phyloP scores from a whole-genome alignment of 805 yeast genomes.

The Candida boleticola region DNA sequence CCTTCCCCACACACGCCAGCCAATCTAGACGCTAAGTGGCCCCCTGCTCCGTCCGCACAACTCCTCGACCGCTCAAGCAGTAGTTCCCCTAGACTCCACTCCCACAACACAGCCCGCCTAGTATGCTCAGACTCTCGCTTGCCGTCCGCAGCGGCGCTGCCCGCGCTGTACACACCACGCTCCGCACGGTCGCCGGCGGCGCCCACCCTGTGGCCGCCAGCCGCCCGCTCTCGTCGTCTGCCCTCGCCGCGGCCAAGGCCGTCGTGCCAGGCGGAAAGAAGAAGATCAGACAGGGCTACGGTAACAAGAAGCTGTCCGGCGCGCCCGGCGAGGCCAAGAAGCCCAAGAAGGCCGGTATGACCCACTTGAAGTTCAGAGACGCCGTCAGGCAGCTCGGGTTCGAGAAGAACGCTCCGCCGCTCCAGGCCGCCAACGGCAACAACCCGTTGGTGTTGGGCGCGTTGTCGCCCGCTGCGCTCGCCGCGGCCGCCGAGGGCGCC shows the following conservation, averaged over 20 bases:
- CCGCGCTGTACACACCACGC: not conserved
- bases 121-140: conserved; percentile 1
- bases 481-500: not conserved
- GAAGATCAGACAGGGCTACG: conserved; percentile 21
- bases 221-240: conserved; percentile 11
- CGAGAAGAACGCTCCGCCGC: conserved; percentile 30
- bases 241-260: conserved; percentile 13
- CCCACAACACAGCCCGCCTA: no score
- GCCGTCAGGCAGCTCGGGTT: conserved; percentile 34
- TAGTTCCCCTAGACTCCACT: no score
- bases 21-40: no score
- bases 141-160: no score
- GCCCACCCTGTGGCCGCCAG: not conserved
- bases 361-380: conserved; percentile 37
- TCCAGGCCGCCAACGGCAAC: not conserved
- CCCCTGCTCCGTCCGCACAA: no score
- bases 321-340: conserved; percentile 13
- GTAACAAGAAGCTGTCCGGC: conserved; percentile 10
- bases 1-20: no score
- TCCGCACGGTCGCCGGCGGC: not conserved
- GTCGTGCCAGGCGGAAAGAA: conserved; percentile 23
- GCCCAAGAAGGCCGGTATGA: conserved; percentile 40
- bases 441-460: conserved; percentile 9
- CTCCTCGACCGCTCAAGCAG: no score
- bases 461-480: conserved; percentile 8